Evolutionary conservation across 1,139 yeast genomes (phyloP), one percentile per base, ranked within the genome.

Genomic region (Wickerhamomyces sp.): DNA sequence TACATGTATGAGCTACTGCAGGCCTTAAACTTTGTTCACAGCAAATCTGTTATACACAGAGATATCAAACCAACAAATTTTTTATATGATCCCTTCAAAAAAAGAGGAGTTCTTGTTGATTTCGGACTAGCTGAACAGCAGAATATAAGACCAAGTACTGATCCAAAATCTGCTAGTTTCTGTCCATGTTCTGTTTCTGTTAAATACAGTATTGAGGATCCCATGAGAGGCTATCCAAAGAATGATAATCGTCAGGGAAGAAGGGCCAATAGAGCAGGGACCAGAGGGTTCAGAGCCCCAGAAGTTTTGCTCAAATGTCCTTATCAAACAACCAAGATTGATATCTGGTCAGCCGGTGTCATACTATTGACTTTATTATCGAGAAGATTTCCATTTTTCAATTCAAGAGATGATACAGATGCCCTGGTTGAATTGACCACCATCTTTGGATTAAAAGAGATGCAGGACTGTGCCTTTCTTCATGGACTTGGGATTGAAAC

Each of bases 201-300:
- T 15, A 43, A 40, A 8, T 40, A 36, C 13, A 36, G 44, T 26
- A 27, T 37, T 32, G 49, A 39, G 9, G 52, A 54, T 10, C 48
- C 49, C 10, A 36, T 49, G 7, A 81, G 81, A 39, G 95, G 94
- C 5, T 86, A 84, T 58, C 85, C 90, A 7, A 86, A 84, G 58
- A 84, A 84, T 54, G 95, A 88, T 64, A 79, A 80, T 48, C 71
- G 98, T 51, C 89, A 95, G 1, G 90, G 95, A 2, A 76, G 96
- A 59, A 75, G 99, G 49, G 98, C 98, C 2, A 93, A 93, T 60
- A 80, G 99, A 58, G 99, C 99, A 1, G 99, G 99, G 2, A 85
- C 94, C 0, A 87, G 91, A 31, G 90, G 93, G 0, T 85, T 85
- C 56, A 90, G 86, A 34, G 94, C 94, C 0, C 93, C 94, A 0